Evolutionary conservation across 768 basidiomycete species (phyloP).

Genomic region (Boletus patriciae): DNA sequence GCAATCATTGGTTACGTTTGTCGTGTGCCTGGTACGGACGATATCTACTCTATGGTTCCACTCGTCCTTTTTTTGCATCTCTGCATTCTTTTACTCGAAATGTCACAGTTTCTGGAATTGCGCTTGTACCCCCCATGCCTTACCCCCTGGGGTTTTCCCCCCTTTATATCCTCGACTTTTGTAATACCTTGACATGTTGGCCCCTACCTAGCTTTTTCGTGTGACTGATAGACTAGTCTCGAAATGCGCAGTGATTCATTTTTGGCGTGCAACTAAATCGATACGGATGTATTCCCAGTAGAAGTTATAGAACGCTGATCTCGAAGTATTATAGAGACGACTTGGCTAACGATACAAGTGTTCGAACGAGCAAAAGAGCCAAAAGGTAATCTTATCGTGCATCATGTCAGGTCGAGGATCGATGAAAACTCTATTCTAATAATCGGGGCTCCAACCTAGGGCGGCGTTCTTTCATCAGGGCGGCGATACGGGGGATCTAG

Average conservation of each 20-base stretch:
- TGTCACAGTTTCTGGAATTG: constrained; percentile 16
- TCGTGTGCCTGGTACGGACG: constrained; percentile 7
- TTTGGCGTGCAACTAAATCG: constrained; percentile 6
- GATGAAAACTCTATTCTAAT: constrained; percentile 17
- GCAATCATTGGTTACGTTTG: neutral
- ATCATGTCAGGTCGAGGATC: neutral
- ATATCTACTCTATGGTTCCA: constrained; percentile 14
- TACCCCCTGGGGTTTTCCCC: constrained; percentile 8
- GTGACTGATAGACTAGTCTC: constrained; percentile 26
- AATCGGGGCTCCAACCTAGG: constrained; percentile 47
- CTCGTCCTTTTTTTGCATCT: constrained; percentile 16
- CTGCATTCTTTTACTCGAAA: constrained; percentile 15
- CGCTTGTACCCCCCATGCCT: constrained; percentile 14
- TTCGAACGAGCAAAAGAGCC: neutral
- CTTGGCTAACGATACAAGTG: constrained; percentile 4
- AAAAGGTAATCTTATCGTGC: neutral
- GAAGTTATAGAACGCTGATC: neutral
- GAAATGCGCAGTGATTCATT: constrained; percentile 16
- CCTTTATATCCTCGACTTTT: constrained; percentile 29
- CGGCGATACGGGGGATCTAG: neutral
- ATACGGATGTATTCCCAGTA: constrained; percentile 11
- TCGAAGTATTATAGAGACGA: neutral
- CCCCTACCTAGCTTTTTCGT: constrained; percentile 12
- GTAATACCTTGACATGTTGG: constrained; percentile 33
- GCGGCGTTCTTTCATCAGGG: constrained; percentile 1